Conservation (phyloP, 306 rosid genomes). For the Cucurbita argyrosperma region DNA sequence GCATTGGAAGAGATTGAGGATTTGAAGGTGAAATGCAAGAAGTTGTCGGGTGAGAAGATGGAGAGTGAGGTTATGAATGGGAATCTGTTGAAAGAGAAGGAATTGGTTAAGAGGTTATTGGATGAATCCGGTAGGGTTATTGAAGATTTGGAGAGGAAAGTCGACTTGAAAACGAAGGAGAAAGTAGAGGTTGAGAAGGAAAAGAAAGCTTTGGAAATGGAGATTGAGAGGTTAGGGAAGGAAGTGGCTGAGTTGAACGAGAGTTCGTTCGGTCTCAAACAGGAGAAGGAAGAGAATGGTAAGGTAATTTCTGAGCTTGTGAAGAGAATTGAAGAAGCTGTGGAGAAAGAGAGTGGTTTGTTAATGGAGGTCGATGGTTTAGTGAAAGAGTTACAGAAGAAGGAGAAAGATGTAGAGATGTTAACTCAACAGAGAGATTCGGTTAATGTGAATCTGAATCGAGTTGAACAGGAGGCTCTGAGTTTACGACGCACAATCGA, state of each 20-base stretch:
- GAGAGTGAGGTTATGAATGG: conserved; percentile 16
- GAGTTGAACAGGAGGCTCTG: conserved; percentile 14
- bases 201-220: conserved; percentile 6
- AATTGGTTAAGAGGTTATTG: conserved; percentile 17
- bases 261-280: conserved; percentile 2
- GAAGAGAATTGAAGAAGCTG: conserved; percentile 14
- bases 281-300: conserved; percentile 15
- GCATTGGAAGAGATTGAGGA: conserved; percentile 14
- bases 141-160: conserved; percentile 24
- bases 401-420: conserved; percentile 20
- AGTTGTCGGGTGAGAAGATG: conserved; percentile 14
- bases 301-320: conserved; percentile 17
- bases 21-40: conserved; percentile 11
- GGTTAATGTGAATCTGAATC: conserved; percentile 5
- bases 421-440: conserved; percentile 16
- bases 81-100: conserved; percentile 23
- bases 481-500: conserved; percentile 17
- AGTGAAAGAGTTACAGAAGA: conserved; percentile 24
- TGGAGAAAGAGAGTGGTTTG: conserved; percentile 22
- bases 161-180: conserved; percentile 19
- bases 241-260: conserved; percentile 23
- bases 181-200: conserved; percentile 21
- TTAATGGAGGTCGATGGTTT: conserved; percentile 15
- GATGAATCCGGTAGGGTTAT: conserved; percentile 12
- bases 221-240: conserved; percentile 16